Evolutionary conservation across 1,284 basidiomycete species (phyloP).

Genomic region (Melampsora americana): DNA sequence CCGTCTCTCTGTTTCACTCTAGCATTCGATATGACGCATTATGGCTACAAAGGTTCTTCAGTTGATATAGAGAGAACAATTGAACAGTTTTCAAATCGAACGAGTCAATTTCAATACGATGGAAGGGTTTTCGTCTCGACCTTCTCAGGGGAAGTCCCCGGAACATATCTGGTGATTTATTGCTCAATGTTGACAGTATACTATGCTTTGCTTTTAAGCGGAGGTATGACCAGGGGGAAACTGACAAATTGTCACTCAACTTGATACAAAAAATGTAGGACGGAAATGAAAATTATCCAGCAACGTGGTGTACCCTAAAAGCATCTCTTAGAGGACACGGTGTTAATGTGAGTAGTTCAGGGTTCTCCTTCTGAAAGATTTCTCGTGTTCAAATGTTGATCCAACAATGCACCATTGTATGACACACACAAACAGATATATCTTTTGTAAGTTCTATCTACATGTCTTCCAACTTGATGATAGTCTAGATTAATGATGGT

Average conservation of each 20-base stretch:
- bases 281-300: slow-evolving; percentile 32
- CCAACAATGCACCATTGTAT: no score
- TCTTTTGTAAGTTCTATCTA: not conserved
- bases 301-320: slow-evolving; percentile 36
- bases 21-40: slow-evolving; percentile 43
- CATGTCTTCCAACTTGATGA: not conserved
- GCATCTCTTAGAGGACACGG: slow-evolving; percentile 25
- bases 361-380: not conserved
- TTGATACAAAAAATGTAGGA: slow-evolving; percentile 5
- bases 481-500: no score
- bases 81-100: slow-evolving; percentile 22
- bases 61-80: slow-evolving; percentile 22
- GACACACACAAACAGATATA: not conserved
- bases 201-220: not conserved
- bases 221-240: not conserved
- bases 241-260: not conserved
- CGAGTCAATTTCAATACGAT: slow-evolving; percentile 29
- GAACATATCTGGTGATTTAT: slow-evolving; percentile 24
- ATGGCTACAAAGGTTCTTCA: slow-evolving; percentile 30
- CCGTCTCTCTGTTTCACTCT: not conserved
- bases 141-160: slow-evolving; percentile 36
- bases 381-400: not conserved
- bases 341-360: slow-evolving; percentile 16
- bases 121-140: slow-evolving; percentile 31
- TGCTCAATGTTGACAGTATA: not conserved